Evolutionary conservation across 2,329 filamentous ascomycete genomes (phyloP), one percentile per base, ranked within the genome.

Genomic region (Xylariaceae sp.): DNA sequence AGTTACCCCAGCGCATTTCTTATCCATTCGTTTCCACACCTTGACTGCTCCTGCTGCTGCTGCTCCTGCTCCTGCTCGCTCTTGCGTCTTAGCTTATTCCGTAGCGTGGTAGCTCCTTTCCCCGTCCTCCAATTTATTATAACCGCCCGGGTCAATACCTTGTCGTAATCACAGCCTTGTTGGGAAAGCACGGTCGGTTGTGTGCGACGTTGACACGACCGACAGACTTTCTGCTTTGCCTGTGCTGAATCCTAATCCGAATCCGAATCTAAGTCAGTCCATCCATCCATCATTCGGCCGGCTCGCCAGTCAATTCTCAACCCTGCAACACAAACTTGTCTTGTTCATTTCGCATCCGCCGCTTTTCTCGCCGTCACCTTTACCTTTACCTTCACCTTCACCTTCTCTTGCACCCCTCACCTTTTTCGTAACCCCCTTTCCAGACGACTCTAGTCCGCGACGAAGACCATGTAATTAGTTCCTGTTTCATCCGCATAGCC

Each of bases 391-490:
- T 30, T 5, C 23, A 30, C 23, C 23, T 30, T 9, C 37, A 10
- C 37, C 37, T 10, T 42, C 37, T 42, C 11, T 13, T 42, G 48
- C 58, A 50, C 51, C 57, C 59, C 53, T 53, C 59, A 53, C 45
- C 47, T 55, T 53, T 56, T 53, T 55, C 56, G 45, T 56, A 39
- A 48, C 55, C 52, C 18, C 51, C 39, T 30, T 23, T 53, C 17
- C 10, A 45, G 3, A 15, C 15, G n/a, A 8, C 49, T 51, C 42
- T 45, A 15, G 13, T 45, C 42, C 9, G 37, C 37, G 37, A 42
- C 37, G 37, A 42, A 42, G 11, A 8, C 11, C 11, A 8, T 42
- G 23, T 42, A 10, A 9, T 15, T n/a, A n/a, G 23, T n/a, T 10
- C 42, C 35, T 23, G 18, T 51, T 30, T 39, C 48, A 8, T 35